phyloP scores from a whole-genome alignment of 106 monocot genomes.

The Agapanthus africanus region DNA sequence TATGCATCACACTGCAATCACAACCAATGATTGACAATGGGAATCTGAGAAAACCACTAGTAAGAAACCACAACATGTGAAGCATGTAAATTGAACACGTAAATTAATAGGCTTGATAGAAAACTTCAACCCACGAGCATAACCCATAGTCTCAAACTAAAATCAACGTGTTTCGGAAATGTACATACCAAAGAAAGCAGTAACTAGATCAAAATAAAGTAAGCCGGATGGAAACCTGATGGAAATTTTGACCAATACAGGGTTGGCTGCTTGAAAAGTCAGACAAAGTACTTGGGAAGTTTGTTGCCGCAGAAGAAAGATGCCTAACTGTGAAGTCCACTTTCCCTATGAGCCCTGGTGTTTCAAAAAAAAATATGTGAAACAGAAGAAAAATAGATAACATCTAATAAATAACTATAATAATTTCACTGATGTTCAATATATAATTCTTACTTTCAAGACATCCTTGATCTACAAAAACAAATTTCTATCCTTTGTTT shows the following conservation, averaged over 20 bases:
- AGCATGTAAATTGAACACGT: too few species aligned
- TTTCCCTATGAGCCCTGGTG: conserved; percentile 62
- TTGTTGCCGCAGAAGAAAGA: conserved; percentile 60
- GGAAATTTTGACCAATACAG: conserved; percentile 30
- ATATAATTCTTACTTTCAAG: too few species aligned
- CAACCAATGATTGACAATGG: conserved; percentile 1
- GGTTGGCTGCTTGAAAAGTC: conserved; percentile 49
- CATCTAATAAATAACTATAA: too few species aligned
- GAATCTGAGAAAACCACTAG: background rate
- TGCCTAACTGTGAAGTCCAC: conserved; percentile 88
- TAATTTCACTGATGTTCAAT: too few species aligned
- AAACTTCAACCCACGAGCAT: too few species aligned
- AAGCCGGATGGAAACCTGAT: conserved; percentile 4
- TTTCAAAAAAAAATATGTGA: too few species aligned
- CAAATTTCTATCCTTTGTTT: too few species aligned
- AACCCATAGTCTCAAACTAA: background rate
- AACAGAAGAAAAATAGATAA: too few species aligned
- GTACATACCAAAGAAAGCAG: background rate
- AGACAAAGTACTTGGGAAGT: conserved; percentile 52
- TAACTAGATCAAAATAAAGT: background rate
- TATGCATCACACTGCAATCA: conserved; percentile 62
- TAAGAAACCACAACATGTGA: background rate
- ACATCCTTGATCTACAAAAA: too few species aligned
- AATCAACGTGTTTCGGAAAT: background rate
- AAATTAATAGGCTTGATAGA: too few species aligned